Evolutionary conservation across 768 basidiomycete genomes (phyloP).

Genomic region (Hygrocybe punicea): DNA sequence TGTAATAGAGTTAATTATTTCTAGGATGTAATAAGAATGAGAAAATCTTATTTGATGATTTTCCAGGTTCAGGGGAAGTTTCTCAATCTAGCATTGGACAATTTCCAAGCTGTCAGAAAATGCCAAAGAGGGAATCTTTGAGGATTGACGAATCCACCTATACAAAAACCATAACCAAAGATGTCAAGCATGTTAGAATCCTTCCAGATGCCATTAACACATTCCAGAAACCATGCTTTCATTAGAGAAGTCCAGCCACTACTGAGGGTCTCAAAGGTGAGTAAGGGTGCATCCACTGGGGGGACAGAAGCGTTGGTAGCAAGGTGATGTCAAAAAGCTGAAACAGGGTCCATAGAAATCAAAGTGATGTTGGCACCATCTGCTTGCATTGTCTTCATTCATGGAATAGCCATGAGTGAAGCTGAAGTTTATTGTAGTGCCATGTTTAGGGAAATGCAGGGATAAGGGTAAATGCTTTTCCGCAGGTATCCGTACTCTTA

Average conservation of each 20-base stretch:
- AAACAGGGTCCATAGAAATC: slow-evolving; percentile 13
- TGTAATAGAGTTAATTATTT: too few relatives aligned
- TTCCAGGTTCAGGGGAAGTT: too few relatives aligned
- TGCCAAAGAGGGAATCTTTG: too few relatives aligned
- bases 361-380: slow-evolving; percentile 28
- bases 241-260: slow-evolving; percentile 7
- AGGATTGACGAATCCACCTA: too few relatives aligned
- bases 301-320: slow-evolving; percentile 15
- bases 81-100: too few relatives aligned
- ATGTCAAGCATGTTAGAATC: slow-evolving; percentile 3
- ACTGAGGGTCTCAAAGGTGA: slow-evolving; percentile 5
- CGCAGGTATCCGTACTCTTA: too few relatives aligned
- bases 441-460: too few relatives aligned
- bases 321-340: slow-evolving; percentile 26
- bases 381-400: slow-evolving; percentile 32
- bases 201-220: slow-evolving; percentile 17
- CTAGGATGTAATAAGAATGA: too few relatives aligned
- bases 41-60: too few relatives aligned
- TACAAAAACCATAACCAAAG: slow-evolving; percentile 26
- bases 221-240: slow-evolving; percentile 10
- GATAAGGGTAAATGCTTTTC: too few relatives aligned
- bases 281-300: slow-evolving; percentile 11
- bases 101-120: too few relatives aligned
- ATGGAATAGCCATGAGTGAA: slow-evolving; percentile 24
- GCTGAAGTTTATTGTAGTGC: neutral